Evolutionary conservation across 2,329 filamentous ascomycete genomes (phyloP).

Genomic region (Sporothrix sp.): DNA sequence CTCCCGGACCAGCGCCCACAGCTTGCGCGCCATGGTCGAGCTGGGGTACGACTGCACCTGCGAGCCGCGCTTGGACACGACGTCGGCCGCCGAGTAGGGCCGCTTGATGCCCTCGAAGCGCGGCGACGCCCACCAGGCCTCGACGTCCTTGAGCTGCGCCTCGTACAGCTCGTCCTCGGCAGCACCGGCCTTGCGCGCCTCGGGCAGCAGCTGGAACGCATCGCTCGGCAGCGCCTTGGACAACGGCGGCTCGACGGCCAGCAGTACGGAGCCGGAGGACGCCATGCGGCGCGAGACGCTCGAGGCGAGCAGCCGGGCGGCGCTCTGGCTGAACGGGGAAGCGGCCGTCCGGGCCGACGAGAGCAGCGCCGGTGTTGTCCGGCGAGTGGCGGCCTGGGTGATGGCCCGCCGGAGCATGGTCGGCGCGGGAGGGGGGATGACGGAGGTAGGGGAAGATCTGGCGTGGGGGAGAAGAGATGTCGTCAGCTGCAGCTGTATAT

Average conservation of each 20-base stretch:
- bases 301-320: constrained; percentile 1
- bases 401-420: constrained; percentile 15
- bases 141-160: constrained; percentile 72
- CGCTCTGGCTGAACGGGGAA: neutral
- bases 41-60: constrained; percentile 83
- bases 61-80: constrained; percentile 86
- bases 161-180: constrained; percentile 81
- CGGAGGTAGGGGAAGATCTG: neutral
- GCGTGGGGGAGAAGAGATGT: neutral
- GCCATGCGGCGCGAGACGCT: constrained; percentile 30
- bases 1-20: constrained; percentile 81
- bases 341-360: neutral
- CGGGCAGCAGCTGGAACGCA: constrained; percentile 75
- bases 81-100: constrained; percentile 80
- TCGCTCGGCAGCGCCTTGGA: constrained; percentile 57
- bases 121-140: constrained; percentile 81
- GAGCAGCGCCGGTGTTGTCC: constrained; percentile 8
- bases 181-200: constrained; percentile 63
- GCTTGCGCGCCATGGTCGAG: constrained; percentile 87
- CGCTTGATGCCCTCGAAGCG: constrained; percentile 84
- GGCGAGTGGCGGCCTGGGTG: constrained; percentile 9
- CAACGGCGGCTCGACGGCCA: constrained; percentile 50
- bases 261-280: constrained; percentile 32
- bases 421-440: neutral
- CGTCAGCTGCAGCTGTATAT: neutral